Base-by-base conservation (phyloP, 306 rosid genomes). In the Begonia peltatifolia region DNA sequence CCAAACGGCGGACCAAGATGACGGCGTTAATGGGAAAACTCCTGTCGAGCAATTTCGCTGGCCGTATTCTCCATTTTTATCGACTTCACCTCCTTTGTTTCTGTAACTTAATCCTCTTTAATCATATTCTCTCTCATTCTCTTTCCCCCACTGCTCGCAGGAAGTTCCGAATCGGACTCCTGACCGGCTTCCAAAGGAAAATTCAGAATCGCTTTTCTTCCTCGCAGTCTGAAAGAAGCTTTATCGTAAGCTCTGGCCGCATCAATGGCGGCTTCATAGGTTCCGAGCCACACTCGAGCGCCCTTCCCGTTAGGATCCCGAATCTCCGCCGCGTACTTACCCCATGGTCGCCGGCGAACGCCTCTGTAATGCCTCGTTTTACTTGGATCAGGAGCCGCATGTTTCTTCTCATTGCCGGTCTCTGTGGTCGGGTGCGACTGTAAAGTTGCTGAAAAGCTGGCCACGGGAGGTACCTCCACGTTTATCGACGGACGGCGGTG, bases 221-320 rank as follows among this genome's bases (percentile, higher is more conserved):
- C 79, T 4, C 79, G 60, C 74, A 73, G 10, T 17, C 46, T 63
- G 16, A 73, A 73, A 9, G 79, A 74, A 8, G 79, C 74, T 1
- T 62, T 20, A 20, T 73, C 74, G 48, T 73, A 73, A 41, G 71
- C 79, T 42, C 58, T 67, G 17, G 71, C 79, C 2, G 74, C 79
- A 57, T 73, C 74, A 11, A 68, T 58, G 58, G 74, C 74, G 10
- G 78, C 64, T 2, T 68, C 70, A 36, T 68, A 73, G 4, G 78
- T 73, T 47, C 78, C 78, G 0, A 73, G 74, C 78, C 78, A 73
- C 13, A 73, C 79, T 16, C 79, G 66, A 9, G 74, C 60, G 2
- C 79, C n/a, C n/a, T n/a, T n/a, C n/a, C n/a, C n/a, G n/a, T n/a
- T n/a, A n/a, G n/a, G n/a, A n/a, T n/a, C n/a, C n/a, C n/a, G n/a